Evolutionary conservation across 1,139 yeast genomes (phyloP).

Genomic region (Oligophagozyma castellii): DNA sequence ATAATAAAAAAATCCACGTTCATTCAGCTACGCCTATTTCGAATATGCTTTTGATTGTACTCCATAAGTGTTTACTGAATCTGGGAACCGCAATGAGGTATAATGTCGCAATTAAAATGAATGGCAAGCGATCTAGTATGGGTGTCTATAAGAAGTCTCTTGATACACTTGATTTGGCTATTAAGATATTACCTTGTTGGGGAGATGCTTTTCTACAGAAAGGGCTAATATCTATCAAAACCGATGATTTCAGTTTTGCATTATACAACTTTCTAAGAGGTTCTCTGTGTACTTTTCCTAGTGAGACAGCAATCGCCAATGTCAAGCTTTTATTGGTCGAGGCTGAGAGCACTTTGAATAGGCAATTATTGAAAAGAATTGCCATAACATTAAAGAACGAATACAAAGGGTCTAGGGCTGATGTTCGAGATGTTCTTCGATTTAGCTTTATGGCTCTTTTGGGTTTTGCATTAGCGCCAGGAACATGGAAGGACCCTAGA

Average conservation of each 20-base stretch:
- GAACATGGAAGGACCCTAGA: slow-evolving; percentile 12
- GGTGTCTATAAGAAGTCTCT: slow-evolving; percentile 33
- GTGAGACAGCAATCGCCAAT: slow-evolving; percentile 14
- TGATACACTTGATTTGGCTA: slow-evolving; percentile 38
- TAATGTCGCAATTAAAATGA: slow-evolving; percentile 32
- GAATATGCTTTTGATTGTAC: slow-evolving; percentile 33
- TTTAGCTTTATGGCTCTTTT: slow-evolving; percentile 20
- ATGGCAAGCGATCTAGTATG: slow-evolving; percentile 29
- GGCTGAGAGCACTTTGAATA: slow-evolving; percentile 10
- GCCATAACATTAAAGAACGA: slow-evolving; percentile 10
- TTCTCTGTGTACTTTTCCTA: slow-evolving; percentile 39
- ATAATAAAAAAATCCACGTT: too few relatives aligned
- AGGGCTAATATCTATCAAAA: slow-evolving; percentile 40
- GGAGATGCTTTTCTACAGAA: slow-evolving; percentile 52
- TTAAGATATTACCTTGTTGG: slow-evolving; percentile 44
- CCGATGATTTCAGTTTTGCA: slow-evolving; percentile 29
- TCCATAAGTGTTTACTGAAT: slow-evolving; percentile 41
- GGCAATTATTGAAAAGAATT: slow-evolving; percentile 8
- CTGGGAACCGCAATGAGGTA: slow-evolving; percentile 52
- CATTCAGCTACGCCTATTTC: too few relatives aligned
- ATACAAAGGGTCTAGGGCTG: slow-evolving; percentile 12
- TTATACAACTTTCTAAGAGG: slow-evolving; percentile 46
- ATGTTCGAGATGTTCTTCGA: slow-evolving; percentile 23
- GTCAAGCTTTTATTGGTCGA: slow-evolving; percentile 13
- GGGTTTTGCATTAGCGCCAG: slow-evolving; percentile 16